Evolutionary conservation across 2,329 filamentous ascomycete genomes (phyloP).

Genomic region (Xylariomycetidae sp.): DNA sequence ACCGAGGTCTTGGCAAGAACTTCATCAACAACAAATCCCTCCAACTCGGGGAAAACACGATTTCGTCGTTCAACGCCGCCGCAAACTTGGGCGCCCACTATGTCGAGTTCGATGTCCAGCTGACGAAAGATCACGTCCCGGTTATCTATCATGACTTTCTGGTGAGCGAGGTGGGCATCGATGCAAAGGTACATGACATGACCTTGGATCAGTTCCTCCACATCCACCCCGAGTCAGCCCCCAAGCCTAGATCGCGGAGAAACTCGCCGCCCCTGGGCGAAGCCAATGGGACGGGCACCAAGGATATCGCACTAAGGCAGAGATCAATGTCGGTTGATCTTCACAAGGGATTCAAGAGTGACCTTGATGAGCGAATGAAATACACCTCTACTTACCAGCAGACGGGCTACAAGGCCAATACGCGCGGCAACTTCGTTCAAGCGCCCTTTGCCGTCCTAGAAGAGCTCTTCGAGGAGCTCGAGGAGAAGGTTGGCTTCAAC

Average conservation of each 20-base stretch:
- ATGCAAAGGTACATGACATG: slow-evolving; percentile 90
- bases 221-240: slow-evolving; percentile 59
- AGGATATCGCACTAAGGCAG: slow-evolving; percentile 30
- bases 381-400: slow-evolving; percentile 92
- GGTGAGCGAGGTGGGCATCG: slow-evolving; percentile 94
- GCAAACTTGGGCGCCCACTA: slow-evolving; percentile 82
- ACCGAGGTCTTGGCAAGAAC: slow-evolving; percentile 84
- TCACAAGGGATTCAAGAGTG: slow-evolving; percentile 32
- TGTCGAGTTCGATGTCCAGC: slow-evolving; percentile 79
- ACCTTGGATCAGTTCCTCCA: slow-evolving; percentile 95
- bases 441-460: slow-evolving; percentile 92
- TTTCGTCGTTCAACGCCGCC: slow-evolving; percentile 92
- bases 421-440: slow-evolving; percentile 89
- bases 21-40: slow-evolving; percentile 74
- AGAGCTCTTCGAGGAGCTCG: slow-evolving; percentile 82
- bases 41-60: slow-evolving; percentile 92
- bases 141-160: slow-evolving; percentile 99
- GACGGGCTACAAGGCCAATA: slow-evolving; percentile 95
- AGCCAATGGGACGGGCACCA: slow-evolving; percentile 24
- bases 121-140: slow-evolving; percentile 97
- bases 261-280: slow-evolving; percentile 22
- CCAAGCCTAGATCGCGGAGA: slow-evolving; percentile 26
- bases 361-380: slow-evolving; percentile 80
- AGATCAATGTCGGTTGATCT: slow-evolving; percentile 52
- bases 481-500: slow-evolving; percentile 84